Percentiles rank a stretch among this genome's conserved stretches.
These are phyloP conservation scores for Aureobasidium melanogenum DNA, from an alignment of 2,329 filamentous ascomycete genomes.

Conservation along the genomic window DNA sequence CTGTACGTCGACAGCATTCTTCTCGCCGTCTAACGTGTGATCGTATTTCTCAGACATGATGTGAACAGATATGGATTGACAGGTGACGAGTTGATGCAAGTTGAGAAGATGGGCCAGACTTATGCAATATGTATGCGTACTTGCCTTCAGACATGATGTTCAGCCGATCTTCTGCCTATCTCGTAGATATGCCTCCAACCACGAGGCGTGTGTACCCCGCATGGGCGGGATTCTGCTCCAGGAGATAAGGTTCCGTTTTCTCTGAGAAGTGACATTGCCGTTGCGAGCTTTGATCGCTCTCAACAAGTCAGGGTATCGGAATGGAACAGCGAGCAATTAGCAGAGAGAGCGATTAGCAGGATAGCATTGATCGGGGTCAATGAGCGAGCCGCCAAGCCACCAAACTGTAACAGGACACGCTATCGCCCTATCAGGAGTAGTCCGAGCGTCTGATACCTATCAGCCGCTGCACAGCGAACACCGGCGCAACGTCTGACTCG, in stretches of 20 bases:
- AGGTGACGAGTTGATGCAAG: background rate
- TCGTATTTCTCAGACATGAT: constrained; percentile 9
- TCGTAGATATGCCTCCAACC: background rate
- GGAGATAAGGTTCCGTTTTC: background rate
- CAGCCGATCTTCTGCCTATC: constrained; percentile 10
- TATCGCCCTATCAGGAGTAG: background rate
- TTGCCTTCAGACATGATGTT: background rate
- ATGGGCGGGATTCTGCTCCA: background rate
- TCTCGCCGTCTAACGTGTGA: background rate
- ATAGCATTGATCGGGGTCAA: background rate
- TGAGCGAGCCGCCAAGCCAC: background rate
- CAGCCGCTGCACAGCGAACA: background rate
- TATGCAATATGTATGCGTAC: background rate
- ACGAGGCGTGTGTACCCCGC: background rate
- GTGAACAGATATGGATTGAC: background rate
- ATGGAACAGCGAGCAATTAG: background rate
- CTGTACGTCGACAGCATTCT: background rate
- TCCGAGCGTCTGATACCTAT: background rate
- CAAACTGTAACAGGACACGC: background rate
- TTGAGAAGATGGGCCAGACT: background rate
- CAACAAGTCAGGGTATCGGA: background rate
- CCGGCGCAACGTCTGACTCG: background rate
- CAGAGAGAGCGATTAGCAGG: background rate
- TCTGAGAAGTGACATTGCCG: background rate
- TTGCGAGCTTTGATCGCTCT: background rate